These are phyloP conservation scores for Bipolaris bicolor DNA, from an alignment of 2,329 filamentous ascomycete genomes.

Conservation along the genomic window DNA sequence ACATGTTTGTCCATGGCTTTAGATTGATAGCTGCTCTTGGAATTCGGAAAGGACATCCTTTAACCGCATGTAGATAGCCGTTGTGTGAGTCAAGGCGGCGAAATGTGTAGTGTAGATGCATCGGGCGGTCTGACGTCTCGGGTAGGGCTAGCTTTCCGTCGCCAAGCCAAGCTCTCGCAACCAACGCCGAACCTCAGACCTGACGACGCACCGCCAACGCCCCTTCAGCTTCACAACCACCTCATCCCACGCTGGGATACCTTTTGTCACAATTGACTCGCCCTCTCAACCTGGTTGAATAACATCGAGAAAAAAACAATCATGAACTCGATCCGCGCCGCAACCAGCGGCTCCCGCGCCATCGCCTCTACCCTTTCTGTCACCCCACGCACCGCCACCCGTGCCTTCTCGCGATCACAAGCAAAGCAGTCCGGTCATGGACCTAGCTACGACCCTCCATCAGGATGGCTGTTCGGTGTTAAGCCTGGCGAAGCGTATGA, in stretches of 20 bases:
- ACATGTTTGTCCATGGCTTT: too few species aligned
- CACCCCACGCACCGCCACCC: constrained; percentile 20
- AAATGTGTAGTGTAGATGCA: too few species aligned
- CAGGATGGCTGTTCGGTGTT: constrained; percentile 90
- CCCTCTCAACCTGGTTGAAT: neutral
- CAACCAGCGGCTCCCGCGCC: constrained; percentile 32
- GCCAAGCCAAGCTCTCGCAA: constrained; percentile 20
- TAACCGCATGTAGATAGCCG: too few species aligned
- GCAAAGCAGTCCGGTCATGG: constrained; percentile 57
- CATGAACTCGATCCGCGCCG: constrained; percentile 39
- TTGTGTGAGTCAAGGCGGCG: too few species aligned
- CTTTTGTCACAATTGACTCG: constrained; percentile 1
- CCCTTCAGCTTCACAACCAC: constrained; percentile 11
- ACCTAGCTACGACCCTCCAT: constrained; percentile 85
- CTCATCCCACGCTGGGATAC: constrained; percentile 7
- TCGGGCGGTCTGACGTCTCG: constrained; percentile 13
- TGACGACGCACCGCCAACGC: constrained; percentile 12
- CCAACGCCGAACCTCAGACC: constrained; percentile 13
- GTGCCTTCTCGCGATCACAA: constrained; percentile 34
- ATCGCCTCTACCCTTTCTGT: constrained; percentile 26
- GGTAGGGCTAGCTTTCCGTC: constrained; percentile 13
- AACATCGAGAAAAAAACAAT: constrained; percentile 5
- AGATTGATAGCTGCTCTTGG: too few species aligned
- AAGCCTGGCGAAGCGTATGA: constrained; percentile 95
- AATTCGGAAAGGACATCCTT: too few species aligned